A percentile compares a stretch with the other conserved stretches of the same genome.
These are phyloP conservation scores for Barnettozyma salicaria DNA, from an alignment of 805 yeast species.

Conservation along the genomic window DNA sequence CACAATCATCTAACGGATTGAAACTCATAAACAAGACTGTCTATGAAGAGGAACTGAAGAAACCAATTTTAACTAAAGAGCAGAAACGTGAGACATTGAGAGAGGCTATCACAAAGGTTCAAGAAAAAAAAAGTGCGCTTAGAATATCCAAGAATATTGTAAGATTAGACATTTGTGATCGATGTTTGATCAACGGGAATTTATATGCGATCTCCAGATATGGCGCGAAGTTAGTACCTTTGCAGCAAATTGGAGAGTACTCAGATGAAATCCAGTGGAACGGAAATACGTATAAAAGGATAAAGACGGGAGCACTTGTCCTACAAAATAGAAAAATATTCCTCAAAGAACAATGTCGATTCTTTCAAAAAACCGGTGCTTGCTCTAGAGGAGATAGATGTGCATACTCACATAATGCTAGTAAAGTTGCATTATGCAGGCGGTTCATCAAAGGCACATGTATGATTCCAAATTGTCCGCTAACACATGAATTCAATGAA, in stretches of 20 bases:
- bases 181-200: slow-evolving; percentile 37
- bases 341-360: slow-evolving; percentile 25
- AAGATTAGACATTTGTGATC: slow-evolving; percentile 40
- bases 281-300: slow-evolving; percentile 25
- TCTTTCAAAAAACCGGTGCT: slow-evolving; percentile 24
- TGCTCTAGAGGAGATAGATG: slow-evolving; percentile 52
- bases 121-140: slow-evolving; percentile 18
- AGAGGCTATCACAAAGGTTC: slow-evolving; percentile 15
- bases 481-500: slow-evolving; percentile 53
- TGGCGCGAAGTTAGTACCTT: slow-evolving; percentile 37
- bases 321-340: slow-evolving; percentile 17
- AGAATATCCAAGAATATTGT: slow-evolving; percentile 28
- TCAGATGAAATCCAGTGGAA: slow-evolving; percentile 30
- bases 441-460: slow-evolving; percentile 44
- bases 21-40: slow-evolving; percentile 34
- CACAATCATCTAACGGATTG: slow-evolving; percentile 32
- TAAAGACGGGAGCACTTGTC: slow-evolving; percentile 27
- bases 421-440: slow-evolving; percentile 51
- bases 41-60: slow-evolving; percentile 29
- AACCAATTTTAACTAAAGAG: slow-evolving; percentile 19
- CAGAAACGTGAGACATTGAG: slow-evolving; percentile 21
- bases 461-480: slow-evolving; percentile 37
- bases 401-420: slow-evolving; percentile 44
- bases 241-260: slow-evolving; percentile 22
- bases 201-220: slow-evolving; percentile 37